phyloP scores from a whole-genome alignment of 495 filamentous ascomycete species.

The Cryomyces antarcticus region DNA sequence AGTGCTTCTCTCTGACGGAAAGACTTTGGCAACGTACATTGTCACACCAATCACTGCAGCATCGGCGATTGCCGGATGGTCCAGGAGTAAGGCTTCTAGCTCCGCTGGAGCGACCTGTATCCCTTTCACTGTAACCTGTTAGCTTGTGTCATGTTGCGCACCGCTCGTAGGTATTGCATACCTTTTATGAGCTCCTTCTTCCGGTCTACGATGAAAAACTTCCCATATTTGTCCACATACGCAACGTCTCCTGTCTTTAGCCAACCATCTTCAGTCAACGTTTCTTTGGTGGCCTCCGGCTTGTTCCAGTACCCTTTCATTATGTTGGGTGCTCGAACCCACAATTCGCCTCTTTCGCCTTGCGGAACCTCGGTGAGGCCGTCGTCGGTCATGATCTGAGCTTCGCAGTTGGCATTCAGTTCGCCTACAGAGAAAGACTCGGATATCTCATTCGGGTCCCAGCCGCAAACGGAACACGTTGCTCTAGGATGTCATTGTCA shows the following conservation, averaged over 20 bases:
- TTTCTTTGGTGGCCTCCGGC: conserved; percentile 18
- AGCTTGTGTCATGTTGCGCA: too few species aligned
- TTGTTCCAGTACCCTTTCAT: conserved; percentile 24
- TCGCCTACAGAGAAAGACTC: conserved; percentile 38
- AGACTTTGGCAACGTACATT: conserved; percentile 7
- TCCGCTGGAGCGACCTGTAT: conserved; percentile 22
- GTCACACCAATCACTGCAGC: conserved; percentile 19
- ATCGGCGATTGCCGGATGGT: conserved; percentile 17
- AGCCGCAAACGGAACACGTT: conserved; percentile 45
- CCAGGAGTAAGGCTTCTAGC: conserved; percentile 19
- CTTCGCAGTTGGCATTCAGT: conserved; percentile 46
- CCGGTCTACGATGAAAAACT: conserved; percentile 21
- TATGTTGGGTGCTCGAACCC: conserved; percentile 18
- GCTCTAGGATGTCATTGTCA: too few species aligned
- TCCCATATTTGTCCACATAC: conserved; percentile 13
- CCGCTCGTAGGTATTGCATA: too few species aligned
- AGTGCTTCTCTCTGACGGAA: background rate
- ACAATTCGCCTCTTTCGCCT: conserved; percentile 18
- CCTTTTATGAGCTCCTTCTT: conserved; percentile 13
- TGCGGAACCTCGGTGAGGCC: conserved; percentile 12
- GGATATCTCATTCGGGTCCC: conserved; percentile 27
- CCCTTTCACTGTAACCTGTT: conserved; percentile 19
- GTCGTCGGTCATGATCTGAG: conserved; percentile 31
- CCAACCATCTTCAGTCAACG: conserved; percentile 19
- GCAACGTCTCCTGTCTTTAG: conserved; percentile 21